phyloP scores from a whole-genome alignment of 225 moss, liverwort and hornwort species.

The Lunularia cruciata region DNA sequence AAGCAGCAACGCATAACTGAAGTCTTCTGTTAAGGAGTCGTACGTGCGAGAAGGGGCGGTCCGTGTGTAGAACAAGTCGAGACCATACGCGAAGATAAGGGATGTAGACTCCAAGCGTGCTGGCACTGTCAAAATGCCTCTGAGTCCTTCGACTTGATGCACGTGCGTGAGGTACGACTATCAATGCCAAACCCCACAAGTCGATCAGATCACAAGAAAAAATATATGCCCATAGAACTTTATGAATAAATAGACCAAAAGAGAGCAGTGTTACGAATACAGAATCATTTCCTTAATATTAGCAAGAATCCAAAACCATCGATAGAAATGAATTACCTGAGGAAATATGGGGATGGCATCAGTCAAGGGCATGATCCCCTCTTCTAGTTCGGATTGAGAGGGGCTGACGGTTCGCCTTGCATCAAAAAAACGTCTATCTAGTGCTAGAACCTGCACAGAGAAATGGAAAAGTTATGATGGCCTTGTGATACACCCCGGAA shows the following conservation, averaged over 20 bases:
- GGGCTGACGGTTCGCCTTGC: slow-evolving; percentile 75
- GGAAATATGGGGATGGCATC: slow-evolving; percentile 79
- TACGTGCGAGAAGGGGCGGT: slow-evolving; percentile 90
- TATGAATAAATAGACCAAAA: too few species aligned
- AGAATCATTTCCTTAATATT: background rate
- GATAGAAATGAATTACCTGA: slow-evolving; percentile 50
- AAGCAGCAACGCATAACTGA: slow-evolving; percentile 88
- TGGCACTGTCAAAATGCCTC: slow-evolving; percentile 79
- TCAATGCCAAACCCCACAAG: background rate
- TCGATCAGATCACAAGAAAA: background rate
- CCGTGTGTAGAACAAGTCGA: slow-evolving; percentile 83
- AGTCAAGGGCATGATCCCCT: slow-evolving; percentile 85
- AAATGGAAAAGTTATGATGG: background rate
- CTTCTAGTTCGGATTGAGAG: slow-evolving; percentile 79
- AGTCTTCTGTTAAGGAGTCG: slow-evolving; percentile 93
- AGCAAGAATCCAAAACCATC: background rate
- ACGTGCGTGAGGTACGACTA: slow-evolving; percentile 84
- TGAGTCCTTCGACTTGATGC: slow-evolving; percentile 81
- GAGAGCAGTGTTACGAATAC: too few species aligned
- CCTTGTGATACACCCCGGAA: too few species aligned
- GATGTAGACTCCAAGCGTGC: slow-evolving; percentile 87
- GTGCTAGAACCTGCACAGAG: slow-evolving; percentile 68
- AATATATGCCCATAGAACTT: background rate
- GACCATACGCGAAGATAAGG: slow-evolving; percentile 82
- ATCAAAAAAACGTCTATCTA: slow-evolving; percentile 93